Conservation (phyloP, 495 filamentous ascomycete species). For the Penicillium cataractarum region DNA sequence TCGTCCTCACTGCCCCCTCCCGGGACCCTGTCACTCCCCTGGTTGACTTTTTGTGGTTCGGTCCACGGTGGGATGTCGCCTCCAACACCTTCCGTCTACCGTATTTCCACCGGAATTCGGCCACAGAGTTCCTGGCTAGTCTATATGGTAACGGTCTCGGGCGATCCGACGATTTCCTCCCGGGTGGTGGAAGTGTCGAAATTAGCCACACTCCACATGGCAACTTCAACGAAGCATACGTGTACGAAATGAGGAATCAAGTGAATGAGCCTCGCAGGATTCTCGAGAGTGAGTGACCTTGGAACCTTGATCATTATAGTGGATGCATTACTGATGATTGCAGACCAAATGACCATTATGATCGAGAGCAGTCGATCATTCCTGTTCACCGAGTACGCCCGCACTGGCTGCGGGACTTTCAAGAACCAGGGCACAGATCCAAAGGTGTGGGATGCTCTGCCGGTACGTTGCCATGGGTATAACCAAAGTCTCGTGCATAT, state of each 20-base stretch:
- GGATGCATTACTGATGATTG: neutral
- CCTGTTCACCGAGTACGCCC: slow-evolving; percentile 46
- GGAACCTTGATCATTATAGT: neutral
- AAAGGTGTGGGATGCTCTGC: slow-evolving; percentile 45
- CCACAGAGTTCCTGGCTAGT: slow-evolving; percentile 46
- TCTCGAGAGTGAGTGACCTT: slow-evolving; percentile 32
- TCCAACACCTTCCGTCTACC: slow-evolving; percentile 48
- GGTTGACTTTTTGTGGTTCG: slow-evolving; percentile 49
- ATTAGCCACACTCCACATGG: slow-evolving; percentile 48
- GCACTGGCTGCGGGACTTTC: slow-evolving; percentile 39
- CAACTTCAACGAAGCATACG: slow-evolving; percentile 46
- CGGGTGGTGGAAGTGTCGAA: slow-evolving; percentile 47
- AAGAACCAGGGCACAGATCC: slow-evolving; percentile 44
- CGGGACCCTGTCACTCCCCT: slow-evolving; percentile 41
- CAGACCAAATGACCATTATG: slow-evolving; percentile 39
- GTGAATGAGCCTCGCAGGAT: slow-evolving; percentile 46
- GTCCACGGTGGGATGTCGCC: slow-evolving; percentile 47
- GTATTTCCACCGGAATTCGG: slow-evolving; percentile 49
- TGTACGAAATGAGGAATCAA: slow-evolving; percentile 43
- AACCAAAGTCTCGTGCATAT: neutral
- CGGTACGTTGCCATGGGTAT: slow-evolving; percentile 23
- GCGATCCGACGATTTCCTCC: slow-evolving; percentile 44
- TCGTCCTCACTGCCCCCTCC: slow-evolving; percentile 44
- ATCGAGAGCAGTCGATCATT: slow-evolving; percentile 46
- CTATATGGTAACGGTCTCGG: slow-evolving; percentile 46